Conservation (phyloP, 345 rosid genomes). For the Corchorus capsularis region DNA sequence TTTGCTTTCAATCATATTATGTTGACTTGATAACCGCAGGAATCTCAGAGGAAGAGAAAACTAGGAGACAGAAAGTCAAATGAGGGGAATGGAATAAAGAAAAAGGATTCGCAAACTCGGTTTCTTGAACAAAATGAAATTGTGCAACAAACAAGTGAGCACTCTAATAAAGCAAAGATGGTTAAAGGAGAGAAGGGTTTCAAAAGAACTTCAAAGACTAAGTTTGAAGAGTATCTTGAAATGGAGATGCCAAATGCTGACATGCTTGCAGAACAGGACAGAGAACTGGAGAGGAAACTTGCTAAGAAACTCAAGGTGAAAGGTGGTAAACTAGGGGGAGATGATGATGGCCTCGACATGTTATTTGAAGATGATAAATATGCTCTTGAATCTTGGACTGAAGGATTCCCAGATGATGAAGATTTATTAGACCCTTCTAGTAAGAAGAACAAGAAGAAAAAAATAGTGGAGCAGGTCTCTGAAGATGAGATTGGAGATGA, state of each 20-base stretch:
- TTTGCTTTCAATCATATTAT: neutral
- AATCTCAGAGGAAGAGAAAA: neutral
- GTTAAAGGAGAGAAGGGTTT: constrained; percentile 36
- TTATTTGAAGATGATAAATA: constrained; percentile 57
- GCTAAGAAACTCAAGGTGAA: constrained; percentile 89
- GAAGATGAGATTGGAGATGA: constrained; percentile 30
- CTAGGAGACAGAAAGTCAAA: neutral
- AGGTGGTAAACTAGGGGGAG: constrained; percentile 60
- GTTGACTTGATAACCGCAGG: neutral
- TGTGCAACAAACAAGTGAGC: constrained; percentile 14
- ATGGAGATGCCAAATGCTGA: constrained; percentile 42
- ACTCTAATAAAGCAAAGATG: constrained; percentile 24
- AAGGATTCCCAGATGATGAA: constrained; percentile 28
- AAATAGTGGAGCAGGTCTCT: constrained; percentile 26
- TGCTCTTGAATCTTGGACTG: constrained; percentile 35
- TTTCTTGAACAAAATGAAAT: constrained; percentile 20
- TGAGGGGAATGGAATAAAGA: constrained; percentile 15
- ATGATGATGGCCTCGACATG: constrained; percentile 62
- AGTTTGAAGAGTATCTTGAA: constrained; percentile 74
- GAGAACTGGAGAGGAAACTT: constrained; percentile 70
- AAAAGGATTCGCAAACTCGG: constrained; percentile 26
- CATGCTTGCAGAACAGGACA: constrained; percentile 50
- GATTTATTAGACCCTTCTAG: constrained; percentile 24
- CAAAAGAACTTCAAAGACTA: constrained; percentile 48
- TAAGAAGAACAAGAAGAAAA: constrained; percentile 50